A percentile compares a stretch with the other conserved stretches of the same genome.
These are phyloP conservation scores for Takashimella tepidaria DNA, from an alignment of 1,284 basidiomycete genomes.

Conservation along the genomic window DNA sequence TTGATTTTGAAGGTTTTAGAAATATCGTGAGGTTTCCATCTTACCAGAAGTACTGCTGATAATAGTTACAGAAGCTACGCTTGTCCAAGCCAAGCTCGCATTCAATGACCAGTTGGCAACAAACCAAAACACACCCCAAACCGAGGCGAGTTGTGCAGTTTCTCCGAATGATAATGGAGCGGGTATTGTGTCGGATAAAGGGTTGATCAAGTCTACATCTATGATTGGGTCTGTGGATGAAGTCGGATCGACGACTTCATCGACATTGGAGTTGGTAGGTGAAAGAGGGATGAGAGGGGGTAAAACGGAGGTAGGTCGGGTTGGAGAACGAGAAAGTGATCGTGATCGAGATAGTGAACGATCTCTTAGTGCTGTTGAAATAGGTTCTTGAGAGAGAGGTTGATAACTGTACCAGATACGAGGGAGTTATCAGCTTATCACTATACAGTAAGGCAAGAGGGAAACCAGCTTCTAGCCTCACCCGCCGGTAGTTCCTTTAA, in stretches of 20 bases:
- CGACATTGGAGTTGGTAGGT: background rate
- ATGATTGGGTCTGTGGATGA: no score
- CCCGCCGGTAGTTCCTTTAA: no score
- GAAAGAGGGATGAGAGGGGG: conserved; percentile 4
- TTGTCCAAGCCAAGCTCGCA: conserved; percentile 73
- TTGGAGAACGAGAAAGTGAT: conserved; percentile 8
- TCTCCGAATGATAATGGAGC: conserved; percentile 54
- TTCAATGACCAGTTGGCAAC: conserved; percentile 86
- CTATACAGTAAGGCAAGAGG: no score
- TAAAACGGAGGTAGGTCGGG: conserved; percentile 5
- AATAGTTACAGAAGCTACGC: conserved; percentile 85
- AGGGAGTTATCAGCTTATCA: no score
- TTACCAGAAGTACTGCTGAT: conserved; percentile 80
- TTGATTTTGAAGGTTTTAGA: background rate
- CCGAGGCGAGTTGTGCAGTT: conserved; percentile 68
- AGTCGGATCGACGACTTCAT: no score
- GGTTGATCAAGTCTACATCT: no score
- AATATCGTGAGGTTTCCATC: no score
- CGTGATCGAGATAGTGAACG: conserved; percentile 1
- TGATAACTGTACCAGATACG: background rate
- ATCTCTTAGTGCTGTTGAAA: background rate
- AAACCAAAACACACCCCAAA: conserved; percentile 84
- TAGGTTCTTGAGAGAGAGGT: conserved; percentile 9
- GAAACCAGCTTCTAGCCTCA: no score
- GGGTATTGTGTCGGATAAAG: no score